Evolutionary conservation across 176 grass and related monocot genomes (phyloP).

Genomic region (Avena eriantha): DNA sequence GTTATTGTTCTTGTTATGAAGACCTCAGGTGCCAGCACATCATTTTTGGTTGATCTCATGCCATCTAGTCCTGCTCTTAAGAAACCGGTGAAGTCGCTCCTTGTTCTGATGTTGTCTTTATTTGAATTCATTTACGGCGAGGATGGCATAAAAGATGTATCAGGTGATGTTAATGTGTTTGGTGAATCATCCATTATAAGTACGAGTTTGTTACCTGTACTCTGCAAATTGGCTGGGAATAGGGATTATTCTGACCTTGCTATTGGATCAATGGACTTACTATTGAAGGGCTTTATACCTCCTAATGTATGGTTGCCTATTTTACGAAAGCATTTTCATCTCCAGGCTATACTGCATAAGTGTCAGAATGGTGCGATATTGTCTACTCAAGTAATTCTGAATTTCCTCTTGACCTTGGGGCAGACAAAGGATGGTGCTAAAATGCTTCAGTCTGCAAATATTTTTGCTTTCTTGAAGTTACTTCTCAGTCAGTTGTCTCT

Average conservation of each 20-base stretch:
- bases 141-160: constrained; percentile 47
- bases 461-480: constrained; percentile 75
- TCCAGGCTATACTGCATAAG: constrained; percentile 73
- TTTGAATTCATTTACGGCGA: constrained; percentile 55
- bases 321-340: constrained; percentile 76
- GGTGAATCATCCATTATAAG: constrained; percentile 60
- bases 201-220: constrained; percentile 69
- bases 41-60: constrained; percentile 67
- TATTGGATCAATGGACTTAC: constrained; percentile 82
- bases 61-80: constrained; percentile 54
- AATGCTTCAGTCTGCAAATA: constrained; percentile 76
- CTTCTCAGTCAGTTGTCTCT: constrained; percentile 63
- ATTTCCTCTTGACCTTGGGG: constrained; percentile 86
- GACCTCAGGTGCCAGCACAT: constrained; percentile 55
- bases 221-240: constrained; percentile 83
- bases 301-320: constrained; percentile 67
- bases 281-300: constrained; percentile 66
- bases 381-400: constrained; percentile 63
- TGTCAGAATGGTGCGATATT: constrained; percentile 53
- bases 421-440: constrained; percentile 85
- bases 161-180: constrained; percentile 60
- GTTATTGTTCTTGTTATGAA: constrained; percentile 66
- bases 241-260: constrained; percentile 65
- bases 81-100: constrained; percentile 70
- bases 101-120: constrained; percentile 64